Conservation (phyloP, 306 rosid species). For the Phaseolus lunatus region DNA sequence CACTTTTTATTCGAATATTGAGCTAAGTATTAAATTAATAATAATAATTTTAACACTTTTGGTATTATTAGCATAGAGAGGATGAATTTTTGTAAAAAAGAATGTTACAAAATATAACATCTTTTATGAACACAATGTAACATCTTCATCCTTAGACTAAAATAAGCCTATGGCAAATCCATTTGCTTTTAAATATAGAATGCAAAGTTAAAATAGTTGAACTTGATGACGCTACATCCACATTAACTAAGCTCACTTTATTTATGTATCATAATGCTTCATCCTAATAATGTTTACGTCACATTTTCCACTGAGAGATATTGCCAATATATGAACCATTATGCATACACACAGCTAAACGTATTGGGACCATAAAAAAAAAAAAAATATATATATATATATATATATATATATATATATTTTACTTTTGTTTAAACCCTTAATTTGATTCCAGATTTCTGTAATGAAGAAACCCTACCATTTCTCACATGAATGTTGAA, state of each 20-base stretch:
- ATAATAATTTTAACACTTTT: too few species aligned
- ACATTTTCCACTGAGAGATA: conserved; percentile 4
- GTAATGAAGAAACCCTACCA: not conserved
- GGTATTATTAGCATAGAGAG: too few species aligned
- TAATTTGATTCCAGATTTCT: not conserved
- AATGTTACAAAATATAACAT: too few species aligned
- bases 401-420: too few species aligned
- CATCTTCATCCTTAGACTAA: not conserved
- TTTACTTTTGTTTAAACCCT: not conserved
- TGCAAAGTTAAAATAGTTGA: not conserved
- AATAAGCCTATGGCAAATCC: not conserved
- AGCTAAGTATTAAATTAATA: too few species aligned
- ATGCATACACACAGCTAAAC: not conserved
- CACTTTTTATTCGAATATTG: too few species aligned
- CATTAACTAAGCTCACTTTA: not conserved
- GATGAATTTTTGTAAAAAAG: too few species aligned
- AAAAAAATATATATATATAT: too few species aligned
- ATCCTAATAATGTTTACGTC: conserved; percentile 1
- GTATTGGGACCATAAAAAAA: not conserved
- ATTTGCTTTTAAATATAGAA: not conserved
- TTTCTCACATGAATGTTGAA: not conserved
- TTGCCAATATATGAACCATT: not conserved
- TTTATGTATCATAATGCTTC: not conserved
- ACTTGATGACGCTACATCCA: not conserved
- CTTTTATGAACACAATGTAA: not conserved